Evolutionary conservation across 345 rosid genomes (phyloP), one percentile per base, ranked within the genome.

Genomic region (Ceriops zippeliana): DNA sequence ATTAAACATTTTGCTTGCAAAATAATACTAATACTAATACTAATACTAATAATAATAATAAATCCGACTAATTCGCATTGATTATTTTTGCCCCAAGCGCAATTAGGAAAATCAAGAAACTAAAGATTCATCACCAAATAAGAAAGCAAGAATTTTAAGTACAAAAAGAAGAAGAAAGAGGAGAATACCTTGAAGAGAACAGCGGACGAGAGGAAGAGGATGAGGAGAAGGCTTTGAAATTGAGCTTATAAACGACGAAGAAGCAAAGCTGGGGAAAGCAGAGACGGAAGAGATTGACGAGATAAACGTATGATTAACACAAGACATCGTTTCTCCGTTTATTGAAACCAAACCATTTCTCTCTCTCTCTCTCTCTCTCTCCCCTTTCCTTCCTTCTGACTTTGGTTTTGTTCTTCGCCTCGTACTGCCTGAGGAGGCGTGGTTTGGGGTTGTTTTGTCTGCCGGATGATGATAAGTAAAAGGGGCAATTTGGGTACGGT

Each of bases 161-260:
- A 73, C 32, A 54, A 7, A 47, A 53, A 60, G 52, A 11, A 60
- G 32, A 5, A 68, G 5, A 13, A 21, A 2, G 22, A 28, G 65
- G 42, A 52, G 49, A 8, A 24, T 78, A 93, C 97, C 97, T 68
- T 83, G 90, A 67, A 86, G 81, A n/a, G 90, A 65, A 63, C 95
- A 89, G 65, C 73, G 84, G 82, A 86, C 61, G 67, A 66, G 52
- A 66, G 83, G 80, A 27, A 61, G 28, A 21, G 4, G 5, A 31
- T 21, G 19, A 21, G 2, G 22, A 28, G 65, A 34, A 65, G 75
- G 84, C 68, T 78, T 86, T 0, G 84, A 65, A 47, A 71, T 34
- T 13, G 83, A 80, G 66, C 66, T 78, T 46, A 13, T 3, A 42
- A 13, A 42, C 5, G 49, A 42, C 17, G 49, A 13, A 42, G 80